Percentiles rank a stretch among this genome's conserved stretches.
Conservation (phyloP, 2,329 filamentous ascomycete species). For the Botrytis fabae region DNA sequence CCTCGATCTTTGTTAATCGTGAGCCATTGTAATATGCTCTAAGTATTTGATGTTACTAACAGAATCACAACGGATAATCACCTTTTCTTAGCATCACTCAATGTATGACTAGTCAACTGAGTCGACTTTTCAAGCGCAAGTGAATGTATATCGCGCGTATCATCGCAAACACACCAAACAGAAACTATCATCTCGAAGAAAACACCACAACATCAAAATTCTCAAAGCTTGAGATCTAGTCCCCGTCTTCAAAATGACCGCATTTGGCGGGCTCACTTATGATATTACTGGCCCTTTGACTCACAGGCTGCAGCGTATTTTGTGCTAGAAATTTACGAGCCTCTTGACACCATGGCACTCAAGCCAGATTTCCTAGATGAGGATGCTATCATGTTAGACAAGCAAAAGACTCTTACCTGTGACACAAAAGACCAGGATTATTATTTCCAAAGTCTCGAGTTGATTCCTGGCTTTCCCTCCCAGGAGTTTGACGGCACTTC, state of each 20-base stretch:
- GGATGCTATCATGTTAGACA: not conserved
- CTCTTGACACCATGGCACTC: not conserved
- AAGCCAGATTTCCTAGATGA: not conserved
- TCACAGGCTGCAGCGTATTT: not conserved
- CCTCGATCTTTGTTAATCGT: not conserved
- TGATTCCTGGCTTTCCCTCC: constrained; percentile 2
- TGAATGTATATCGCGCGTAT: not conserved
- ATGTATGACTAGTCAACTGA: not conserved
- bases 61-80: not conserved
- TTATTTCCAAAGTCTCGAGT: not conserved
- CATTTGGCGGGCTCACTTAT: not conserved
- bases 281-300: not conserved
- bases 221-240: not conserved
- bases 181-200: not conserved
- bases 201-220: not conserved
- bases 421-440: not conserved
- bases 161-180: not conserved
- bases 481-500: not conserved
- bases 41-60: not conserved
- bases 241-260: not conserved
- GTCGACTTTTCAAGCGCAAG: not conserved
- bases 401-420: not conserved
- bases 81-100: not conserved
- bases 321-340: not conserved
- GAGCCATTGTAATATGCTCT: not conserved